Evolutionary conservation across 106 monocot genomes (phyloP), one percentile per base, ranked within the genome.

Genomic region (Apostasia shenzhenica): DNA sequence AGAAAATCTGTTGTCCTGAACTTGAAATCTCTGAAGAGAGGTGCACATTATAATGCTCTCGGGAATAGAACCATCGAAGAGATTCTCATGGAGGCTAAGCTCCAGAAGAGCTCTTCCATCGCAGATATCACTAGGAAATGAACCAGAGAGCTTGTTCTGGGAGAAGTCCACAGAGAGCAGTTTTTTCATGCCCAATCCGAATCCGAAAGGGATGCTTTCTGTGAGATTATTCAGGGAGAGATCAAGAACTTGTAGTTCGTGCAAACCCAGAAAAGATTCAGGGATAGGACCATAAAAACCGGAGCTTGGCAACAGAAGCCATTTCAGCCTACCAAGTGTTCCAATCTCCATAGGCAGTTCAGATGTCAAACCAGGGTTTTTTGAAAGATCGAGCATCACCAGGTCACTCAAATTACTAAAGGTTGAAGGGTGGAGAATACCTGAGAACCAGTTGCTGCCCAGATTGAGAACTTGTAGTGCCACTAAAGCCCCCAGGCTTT

Each of bases 151-250:
- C 14, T 40, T 81, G 70, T 90, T 90, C 76, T 74, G 77, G 14
- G 90, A 90, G 12, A 90, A 70, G 72, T 90, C 90, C 46, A 90
- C 9, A 59, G 78, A 81, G 3, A 66, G 52, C 66, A 90, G 66
- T 62, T 84, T 81, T 26, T 39, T 13, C 13, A 86, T 59, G 0
- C 76, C 78, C 67, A 79, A 52, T 4, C 90, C 90, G 43, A 90
- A 84, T 7, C 81, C 83, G 13, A 48, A 5, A 37, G 90, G 90
- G 14, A 90, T 46, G 1, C 46, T 69, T 6, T 81, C 90, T 43
- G 72, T 83, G 8, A 91, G 63, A 63, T 83, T 86, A 81, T 91
- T 91, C 56, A 61, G 72, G 1, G 86, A 86, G 5, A 86, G 67
- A 55, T 91, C 83, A 46, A 90, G 14, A 45, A 81, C 71, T 71